These are phyloP conservation scores for Mixia osmundae DNA, from an alignment of 1,284 basidiomycete genomes.

Conservation along the genomic window DNA sequence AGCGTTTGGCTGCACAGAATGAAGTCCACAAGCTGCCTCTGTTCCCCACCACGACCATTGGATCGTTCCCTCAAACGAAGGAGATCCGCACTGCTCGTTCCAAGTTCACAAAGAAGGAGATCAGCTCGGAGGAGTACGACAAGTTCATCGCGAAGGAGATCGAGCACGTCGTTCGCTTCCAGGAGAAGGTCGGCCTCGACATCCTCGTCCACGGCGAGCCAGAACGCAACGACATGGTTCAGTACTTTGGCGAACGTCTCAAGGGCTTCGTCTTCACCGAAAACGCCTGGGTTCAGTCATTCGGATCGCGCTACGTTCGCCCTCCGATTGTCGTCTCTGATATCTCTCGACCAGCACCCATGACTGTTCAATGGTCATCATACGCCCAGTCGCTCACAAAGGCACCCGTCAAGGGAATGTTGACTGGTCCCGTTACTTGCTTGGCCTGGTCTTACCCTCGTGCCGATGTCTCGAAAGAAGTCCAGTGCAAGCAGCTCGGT, in stretches of 20 bases:
- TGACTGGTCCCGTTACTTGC: constrained; percentile 71
- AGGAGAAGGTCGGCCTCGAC: constrained; percentile 88
- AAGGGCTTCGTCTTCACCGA: constrained; percentile 93
- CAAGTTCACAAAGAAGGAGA: constrained; percentile 74
- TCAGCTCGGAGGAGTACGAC: constrained; percentile 74
- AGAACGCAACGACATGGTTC: constrained; percentile 27
- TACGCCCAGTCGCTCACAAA: constrained; percentile 88
- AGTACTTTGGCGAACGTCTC: constrained; percentile 97
- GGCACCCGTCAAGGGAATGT: constrained; percentile 98
- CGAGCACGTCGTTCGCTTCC: constrained; percentile 77
- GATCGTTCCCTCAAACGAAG: constrained; percentile 99
- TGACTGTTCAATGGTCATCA: constrained; percentile 92
- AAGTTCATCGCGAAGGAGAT: constrained; percentile 99
- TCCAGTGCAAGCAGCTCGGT: constrained; percentile 96
- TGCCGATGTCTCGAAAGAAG: constrained; percentile 84
- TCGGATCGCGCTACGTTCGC: constrained; percentile 90
- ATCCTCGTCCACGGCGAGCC: constrained; percentile 97
- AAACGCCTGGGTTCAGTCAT: constrained; percentile 98
- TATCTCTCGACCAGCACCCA: constrained; percentile 74
- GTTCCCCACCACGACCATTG: constrained; percentile 98
- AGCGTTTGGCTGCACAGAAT: constrained; percentile 71
- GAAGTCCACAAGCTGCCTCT: constrained; percentile 74
- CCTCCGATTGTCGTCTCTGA: constrained; percentile 98
- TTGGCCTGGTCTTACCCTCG: constrained; percentile 99
- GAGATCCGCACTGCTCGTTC: constrained; percentile 92